Evolutionary conservation across 805 yeast species (phyloP).

Genomic region (Saccharomycopsis oosterbeekiorum): DNA sequence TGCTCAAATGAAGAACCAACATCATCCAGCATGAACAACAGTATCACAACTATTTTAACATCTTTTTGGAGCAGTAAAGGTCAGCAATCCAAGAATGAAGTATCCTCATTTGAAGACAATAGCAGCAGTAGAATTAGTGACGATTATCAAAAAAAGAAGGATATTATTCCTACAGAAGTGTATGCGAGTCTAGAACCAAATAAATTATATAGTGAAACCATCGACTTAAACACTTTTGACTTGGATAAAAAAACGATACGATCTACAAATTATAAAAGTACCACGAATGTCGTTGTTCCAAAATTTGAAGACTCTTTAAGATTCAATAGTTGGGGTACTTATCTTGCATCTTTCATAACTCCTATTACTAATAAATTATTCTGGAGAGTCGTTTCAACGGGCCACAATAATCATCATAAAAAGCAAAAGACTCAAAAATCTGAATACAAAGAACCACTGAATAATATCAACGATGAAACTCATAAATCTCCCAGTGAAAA

Average conservation of each 20-base stretch:
- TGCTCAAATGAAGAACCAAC: background rate
- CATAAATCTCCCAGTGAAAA: background rate
- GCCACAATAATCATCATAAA: background rate
- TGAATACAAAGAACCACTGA: background rate
- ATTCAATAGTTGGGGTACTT: background rate
- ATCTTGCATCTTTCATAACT: background rate
- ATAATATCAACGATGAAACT: background rate
- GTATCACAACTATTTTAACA: background rate
- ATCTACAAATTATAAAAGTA: background rate
- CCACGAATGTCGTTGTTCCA: slow-evolving; percentile 13
- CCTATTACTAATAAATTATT: background rate
- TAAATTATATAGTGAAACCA: slow-evolving; percentile 8
- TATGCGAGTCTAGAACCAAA: slow-evolving; percentile 5
- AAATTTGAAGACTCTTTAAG: slow-evolving; percentile 12
- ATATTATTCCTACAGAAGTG: background rate
- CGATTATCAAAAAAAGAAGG: background rate
- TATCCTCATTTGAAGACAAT: background rate
- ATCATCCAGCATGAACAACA: background rate
- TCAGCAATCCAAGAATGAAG: background rate
- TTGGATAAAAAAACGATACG: background rate
- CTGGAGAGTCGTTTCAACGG: background rate
- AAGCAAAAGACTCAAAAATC: background rate
- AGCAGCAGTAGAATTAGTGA: background rate
- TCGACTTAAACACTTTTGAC: background rate
- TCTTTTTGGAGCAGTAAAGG: background rate